Evolutionary conservation across 306 rosid genomes (phyloP).

Genomic region (Abrus precatorius): DNA sequence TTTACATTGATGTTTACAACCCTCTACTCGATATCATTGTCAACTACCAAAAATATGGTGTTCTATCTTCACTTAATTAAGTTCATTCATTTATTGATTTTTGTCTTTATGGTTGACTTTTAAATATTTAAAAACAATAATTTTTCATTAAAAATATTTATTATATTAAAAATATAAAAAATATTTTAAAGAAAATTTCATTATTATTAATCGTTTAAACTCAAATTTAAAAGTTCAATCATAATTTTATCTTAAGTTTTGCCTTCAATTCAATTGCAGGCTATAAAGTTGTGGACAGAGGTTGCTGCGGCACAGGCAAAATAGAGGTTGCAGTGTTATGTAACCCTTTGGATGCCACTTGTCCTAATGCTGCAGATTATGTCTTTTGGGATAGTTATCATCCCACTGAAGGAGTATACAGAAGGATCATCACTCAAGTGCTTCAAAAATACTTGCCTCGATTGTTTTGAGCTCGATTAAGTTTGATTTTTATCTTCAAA

Average conservation of each 20-base stretch:
- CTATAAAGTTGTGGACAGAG: conserved; percentile 57
- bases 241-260: not conserved
- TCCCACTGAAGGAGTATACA: conserved; percentile 69
- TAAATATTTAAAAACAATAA: too few species aligned
- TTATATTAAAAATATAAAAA: too few species aligned
- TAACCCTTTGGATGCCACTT: conserved; percentile 56
- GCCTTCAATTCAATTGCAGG: conserved; percentile 51
- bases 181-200: too few species aligned
- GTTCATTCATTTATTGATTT: not conserved
- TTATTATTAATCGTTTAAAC: too few species aligned
- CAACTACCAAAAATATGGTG: conserved; percentile 67
- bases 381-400: conserved; percentile 88
- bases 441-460: conserved; percentile 2
- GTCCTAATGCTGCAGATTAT: conserved; percentile 53
- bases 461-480: conserved; percentile 27
- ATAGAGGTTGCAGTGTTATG: conserved; percentile 75
- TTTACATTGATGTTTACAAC: conserved; percentile 71
- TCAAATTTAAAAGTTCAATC: not conserved
- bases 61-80: not conserved
- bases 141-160: too few species aligned
- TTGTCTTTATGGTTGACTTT: too few species aligned
- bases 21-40: conserved; percentile 67
- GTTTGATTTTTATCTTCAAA: not conserved
- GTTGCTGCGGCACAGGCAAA: conserved; percentile 79
- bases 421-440: conserved; percentile 9